These are phyloP conservation scores for Aspergillus amoenus DNA, from an alignment of 2,329 filamentous ascomycete species.

Conservation along the genomic window DNA sequence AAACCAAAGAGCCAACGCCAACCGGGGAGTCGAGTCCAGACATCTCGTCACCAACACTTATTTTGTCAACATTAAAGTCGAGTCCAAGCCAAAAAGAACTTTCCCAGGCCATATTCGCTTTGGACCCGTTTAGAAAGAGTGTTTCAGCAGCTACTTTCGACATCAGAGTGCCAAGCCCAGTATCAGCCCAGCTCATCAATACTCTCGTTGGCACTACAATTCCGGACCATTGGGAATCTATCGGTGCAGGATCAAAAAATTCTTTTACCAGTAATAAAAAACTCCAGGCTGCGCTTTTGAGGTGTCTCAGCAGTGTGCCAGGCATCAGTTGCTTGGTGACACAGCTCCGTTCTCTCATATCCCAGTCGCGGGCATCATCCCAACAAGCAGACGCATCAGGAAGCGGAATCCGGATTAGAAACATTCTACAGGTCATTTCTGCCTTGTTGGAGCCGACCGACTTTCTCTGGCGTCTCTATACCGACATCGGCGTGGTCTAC, in stretches of 20 bases:
- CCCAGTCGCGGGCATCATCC: slow-evolving; percentile 22
- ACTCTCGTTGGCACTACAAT: slow-evolving; percentile 71
- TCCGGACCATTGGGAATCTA: slow-evolving; percentile 75
- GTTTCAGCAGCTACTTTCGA: slow-evolving; percentile 45
- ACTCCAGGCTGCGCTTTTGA: slow-evolving; percentile 52
- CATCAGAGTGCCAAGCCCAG: slow-evolving; percentile 63
- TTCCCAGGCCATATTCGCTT: slow-evolving; percentile 27
- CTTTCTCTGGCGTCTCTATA: slow-evolving; percentile 46
- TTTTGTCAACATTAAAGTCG: slow-evolving; percentile 40
- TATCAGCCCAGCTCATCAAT: slow-evolving; percentile 73
- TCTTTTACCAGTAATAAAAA: slow-evolving; percentile 19
- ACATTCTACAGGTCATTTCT: slow-evolving; percentile 38
- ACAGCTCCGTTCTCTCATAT: slow-evolving; percentile 63
- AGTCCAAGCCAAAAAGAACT: slow-evolving; percentile 39
- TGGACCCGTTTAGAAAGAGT: slow-evolving; percentile 36
- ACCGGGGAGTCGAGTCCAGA: slow-evolving; percentile 16
- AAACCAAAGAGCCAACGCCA: slow-evolving; percentile 14
- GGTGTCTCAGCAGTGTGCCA: slow-evolving; percentile 69
- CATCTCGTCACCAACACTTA: slow-evolving; percentile 28
- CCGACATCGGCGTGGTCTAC: slow-evolving; percentile 43
- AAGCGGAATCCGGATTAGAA: slow-evolving; percentile 32
- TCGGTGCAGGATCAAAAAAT: slow-evolving; percentile 40
- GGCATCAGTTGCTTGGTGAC: slow-evolving; percentile 75
- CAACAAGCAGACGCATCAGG: slow-evolving; percentile 35
- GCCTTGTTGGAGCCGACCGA: slow-evolving; percentile 45